These are phyloP conservation scores for Xylaria scruposa DNA, from an alignment of 495 filamentous ascomycete genomes.

Conservation along the genomic window DNA sequence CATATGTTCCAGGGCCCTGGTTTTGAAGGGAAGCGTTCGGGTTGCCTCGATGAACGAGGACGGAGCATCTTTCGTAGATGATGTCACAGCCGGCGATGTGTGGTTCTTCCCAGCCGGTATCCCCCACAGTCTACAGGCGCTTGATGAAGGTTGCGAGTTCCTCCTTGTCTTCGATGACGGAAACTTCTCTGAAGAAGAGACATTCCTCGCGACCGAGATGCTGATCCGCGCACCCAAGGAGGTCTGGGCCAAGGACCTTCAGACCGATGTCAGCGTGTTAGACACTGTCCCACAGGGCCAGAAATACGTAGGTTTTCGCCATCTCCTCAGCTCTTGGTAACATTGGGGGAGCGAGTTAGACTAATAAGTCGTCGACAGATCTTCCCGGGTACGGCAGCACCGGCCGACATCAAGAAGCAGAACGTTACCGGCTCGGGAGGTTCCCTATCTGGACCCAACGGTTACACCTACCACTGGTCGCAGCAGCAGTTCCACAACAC, in stretches of 20 bases:
- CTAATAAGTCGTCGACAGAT: constrained; percentile 46
- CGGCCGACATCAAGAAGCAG: constrained; percentile 64
- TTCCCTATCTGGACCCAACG: constrained; percentile 53
- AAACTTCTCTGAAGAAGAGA: constrained; percentile 71
- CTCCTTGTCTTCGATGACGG: constrained; percentile 74
- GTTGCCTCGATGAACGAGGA: constrained; percentile 67
- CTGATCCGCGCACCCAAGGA: constrained; percentile 66
- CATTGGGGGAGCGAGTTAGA: background rate
- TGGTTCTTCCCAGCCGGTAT: constrained; percentile 74
- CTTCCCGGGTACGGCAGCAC: constrained; percentile 69
- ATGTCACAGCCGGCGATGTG: constrained; percentile 69
- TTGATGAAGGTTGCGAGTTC: constrained; percentile 70
- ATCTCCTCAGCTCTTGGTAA: no score
- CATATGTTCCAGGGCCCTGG: constrained; percentile 45
- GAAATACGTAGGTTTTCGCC: constrained; percentile 53
- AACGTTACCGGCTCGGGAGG: constrained; percentile 68
- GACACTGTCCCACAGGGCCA: constrained; percentile 64
- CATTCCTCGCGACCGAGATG: constrained; percentile 70
- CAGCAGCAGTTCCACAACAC: constrained; percentile 64
- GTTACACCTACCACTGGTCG: constrained; percentile 73
- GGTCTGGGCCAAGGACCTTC: constrained; percentile 69
- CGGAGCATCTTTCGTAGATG: constrained; percentile 69
- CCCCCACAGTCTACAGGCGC: constrained; percentile 71
- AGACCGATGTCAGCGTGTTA: constrained; percentile 60
- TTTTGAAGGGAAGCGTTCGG: constrained; percentile 70